Conservation (phyloP, 805 yeast genomes). For the Ogataea populi-albae region DNA sequence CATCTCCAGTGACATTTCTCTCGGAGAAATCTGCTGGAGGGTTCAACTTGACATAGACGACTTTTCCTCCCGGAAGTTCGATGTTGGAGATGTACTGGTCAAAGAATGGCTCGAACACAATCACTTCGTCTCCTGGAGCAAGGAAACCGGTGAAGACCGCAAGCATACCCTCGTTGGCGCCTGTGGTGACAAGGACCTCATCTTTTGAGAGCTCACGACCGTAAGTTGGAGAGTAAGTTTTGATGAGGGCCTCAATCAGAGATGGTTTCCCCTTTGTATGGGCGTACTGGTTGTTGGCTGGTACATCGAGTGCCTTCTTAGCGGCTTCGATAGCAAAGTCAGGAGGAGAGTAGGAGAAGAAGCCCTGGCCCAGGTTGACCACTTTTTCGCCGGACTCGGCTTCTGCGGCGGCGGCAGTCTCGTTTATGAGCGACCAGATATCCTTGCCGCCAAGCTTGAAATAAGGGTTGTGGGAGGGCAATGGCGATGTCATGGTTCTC, state of each 20-base stretch:
- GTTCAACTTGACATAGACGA: conserved; percentile 79
- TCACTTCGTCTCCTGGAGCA: conserved; percentile 87
- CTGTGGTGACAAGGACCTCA: conserved; percentile 83
- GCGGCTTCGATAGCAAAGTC: conserved; percentile 87
- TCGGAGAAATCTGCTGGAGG: conserved; percentile 72
- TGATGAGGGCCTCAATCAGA: conserved; percentile 65
- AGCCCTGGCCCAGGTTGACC: conserved; percentile 93
- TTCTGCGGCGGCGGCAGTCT: conserved; percentile 85
- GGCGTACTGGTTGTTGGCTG: conserved; percentile 87
- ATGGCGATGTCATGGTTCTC: conserved; percentile 22
- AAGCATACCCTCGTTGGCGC: conserved; percentile 95
- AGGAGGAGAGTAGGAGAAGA: conserved; percentile 95
- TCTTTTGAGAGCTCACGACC: conserved; percentile 52
- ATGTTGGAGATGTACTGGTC: conserved; percentile 96
- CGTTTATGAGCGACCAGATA: conserved; percentile 94
- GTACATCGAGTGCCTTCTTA: conserved; percentile 63
- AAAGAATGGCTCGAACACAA: conserved; percentile 95
- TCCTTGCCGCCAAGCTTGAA: conserved; percentile 76
- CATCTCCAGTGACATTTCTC: conserved; percentile 70
- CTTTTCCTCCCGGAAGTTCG: conserved; percentile 90
- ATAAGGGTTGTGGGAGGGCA: conserved; percentile 59
- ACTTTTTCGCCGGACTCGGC: conserved; percentile 68
- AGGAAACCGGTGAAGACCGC: conserved; percentile 81
- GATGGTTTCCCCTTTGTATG: conserved; percentile 85
- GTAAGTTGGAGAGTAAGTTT: conserved; percentile 67